phyloP scores from a whole-genome alignment of 106 monocot genomes.

The Dendrobium catenatum region DNA sequence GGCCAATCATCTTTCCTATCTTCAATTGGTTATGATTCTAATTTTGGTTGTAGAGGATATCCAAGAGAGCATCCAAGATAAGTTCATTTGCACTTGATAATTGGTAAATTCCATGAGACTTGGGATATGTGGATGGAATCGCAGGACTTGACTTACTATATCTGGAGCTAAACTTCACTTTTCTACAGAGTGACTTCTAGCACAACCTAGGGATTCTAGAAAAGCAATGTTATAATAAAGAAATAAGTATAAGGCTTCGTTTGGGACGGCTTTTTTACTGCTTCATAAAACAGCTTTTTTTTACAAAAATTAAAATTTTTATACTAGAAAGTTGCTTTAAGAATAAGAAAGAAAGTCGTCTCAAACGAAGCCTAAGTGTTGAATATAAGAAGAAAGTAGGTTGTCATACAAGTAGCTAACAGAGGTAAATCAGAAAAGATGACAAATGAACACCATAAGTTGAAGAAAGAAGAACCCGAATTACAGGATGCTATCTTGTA shows the following conservation, averaged over 20 bases:
- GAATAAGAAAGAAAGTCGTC: no score
- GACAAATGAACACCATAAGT: neutral
- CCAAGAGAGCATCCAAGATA: no score
- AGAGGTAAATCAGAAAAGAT: neutral
- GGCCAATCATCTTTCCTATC: no score
- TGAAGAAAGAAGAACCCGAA: neutral
- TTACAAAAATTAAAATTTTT: no score
- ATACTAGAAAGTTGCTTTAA: no score
- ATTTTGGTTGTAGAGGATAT: no score
- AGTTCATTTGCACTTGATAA: conserved; percentile 35
- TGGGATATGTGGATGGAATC: conserved; percentile 60
- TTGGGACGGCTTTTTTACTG: no score
- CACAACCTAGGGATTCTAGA: conserved; percentile 54
- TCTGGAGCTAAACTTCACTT: conserved; percentile 44
- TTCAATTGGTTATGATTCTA: no score
- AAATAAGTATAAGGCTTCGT: neutral
- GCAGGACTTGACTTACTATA: conserved; percentile 18
- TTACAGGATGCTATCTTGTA: neutral
- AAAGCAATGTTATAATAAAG: conserved; percentile 1
- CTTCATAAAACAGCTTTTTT: no score
- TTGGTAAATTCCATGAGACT: conserved; percentile 74
- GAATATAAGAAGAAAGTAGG: neutral
- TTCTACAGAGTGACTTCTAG: conserved; percentile 68
- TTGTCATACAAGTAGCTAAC: neutral
- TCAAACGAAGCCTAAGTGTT: no score